These are phyloP conservation scores for Pichia sp. DNA, from an alignment of 1,139 yeast species.

Conservation along the genomic window DNA sequence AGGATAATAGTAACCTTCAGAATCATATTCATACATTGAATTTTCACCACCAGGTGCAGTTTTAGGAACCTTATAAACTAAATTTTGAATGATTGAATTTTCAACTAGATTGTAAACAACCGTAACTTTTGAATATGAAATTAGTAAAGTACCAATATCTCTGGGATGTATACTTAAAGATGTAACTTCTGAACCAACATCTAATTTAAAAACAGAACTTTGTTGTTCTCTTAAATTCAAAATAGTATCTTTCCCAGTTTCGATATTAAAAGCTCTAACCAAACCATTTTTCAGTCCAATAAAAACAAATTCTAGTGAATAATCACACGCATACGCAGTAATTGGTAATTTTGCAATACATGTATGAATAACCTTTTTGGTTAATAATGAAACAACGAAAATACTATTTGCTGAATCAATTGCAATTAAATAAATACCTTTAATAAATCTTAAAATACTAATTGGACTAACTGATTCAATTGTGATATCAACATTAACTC, in stretches of 20 bases:
- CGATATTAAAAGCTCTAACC: conserved; percentile 74
- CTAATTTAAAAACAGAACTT: conserved; percentile 44
- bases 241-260: conserved; percentile 62
- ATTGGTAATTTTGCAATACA: conserved; percentile 58
- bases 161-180: conserved; percentile 80
- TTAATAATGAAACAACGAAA: conserved; percentile 62
- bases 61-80: conserved; percentile 55
- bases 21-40: conserved; percentile 33
- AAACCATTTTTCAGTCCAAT: conserved; percentile 78
- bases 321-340: conserved; percentile 69
- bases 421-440: conserved; percentile 74
- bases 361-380: conserved; percentile 51
- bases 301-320: conserved; percentile 80
- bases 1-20: conserved; percentile 34
- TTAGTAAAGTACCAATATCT: conserved; percentile 71
- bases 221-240: conserved; percentile 70
- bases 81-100: conserved; percentile 48
- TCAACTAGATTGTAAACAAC: conserved; percentile 62
- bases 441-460: conserved; percentile 55
- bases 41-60: conserved; percentile 61
- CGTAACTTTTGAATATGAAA: conserved; percentile 67
- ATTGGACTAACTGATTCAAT: conserved; percentile 48
- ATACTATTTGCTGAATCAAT: conserved; percentile 51
- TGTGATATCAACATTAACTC: conserved; percentile 67
- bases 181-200: conserved; percentile 52